phyloP scores from a whole-genome alignment of 2,329 filamentous ascomycete genomes.

The Fusarium staphyleae region DNA sequence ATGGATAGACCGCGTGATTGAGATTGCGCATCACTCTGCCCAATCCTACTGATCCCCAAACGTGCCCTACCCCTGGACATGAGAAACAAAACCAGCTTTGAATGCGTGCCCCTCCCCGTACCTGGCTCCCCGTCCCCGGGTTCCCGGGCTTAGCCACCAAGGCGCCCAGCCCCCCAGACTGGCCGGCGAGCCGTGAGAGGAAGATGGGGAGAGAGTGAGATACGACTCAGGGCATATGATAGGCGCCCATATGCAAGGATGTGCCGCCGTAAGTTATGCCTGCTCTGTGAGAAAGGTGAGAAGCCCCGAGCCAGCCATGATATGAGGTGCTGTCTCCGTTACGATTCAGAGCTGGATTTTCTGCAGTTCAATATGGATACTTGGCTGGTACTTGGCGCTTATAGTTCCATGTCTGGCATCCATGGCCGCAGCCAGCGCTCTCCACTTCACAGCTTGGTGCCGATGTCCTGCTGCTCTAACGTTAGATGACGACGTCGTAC shows the following conservation, averaged over 20 bases:
- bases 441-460: constrained; percentile 31
- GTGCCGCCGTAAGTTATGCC: background rate
- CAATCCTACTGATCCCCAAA: constrained; percentile 21
- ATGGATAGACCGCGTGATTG: constrained; percentile 23
- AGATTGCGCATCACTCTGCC: constrained; percentile 23
- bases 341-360: constrained; percentile 13
- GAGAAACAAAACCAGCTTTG: constrained; percentile 8
- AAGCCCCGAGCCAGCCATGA: constrained; percentile 20
- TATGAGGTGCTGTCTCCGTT: constrained; percentile 18
- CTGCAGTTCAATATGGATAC: constrained; percentile 19
- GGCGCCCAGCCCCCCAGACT: no score
- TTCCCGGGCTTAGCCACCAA: constrained; percentile 5
- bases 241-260: constrained; percentile 6
- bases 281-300: background rate
- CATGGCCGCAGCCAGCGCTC: constrained; percentile 19
- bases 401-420: constrained; percentile 19
- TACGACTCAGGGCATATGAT: constrained; percentile 5
- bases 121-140: constrained; percentile 20
- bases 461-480: constrained; percentile 10
- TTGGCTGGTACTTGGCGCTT: constrained; percentile 24
- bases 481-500: constrained; percentile 31
- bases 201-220: background rate
- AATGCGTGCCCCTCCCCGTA: constrained; percentile 7
- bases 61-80: constrained; percentile 15
- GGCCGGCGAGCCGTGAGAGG: no score